Conservation (phyloP, 306 rosid genomes). For the Inga oerstediana region DNA sequence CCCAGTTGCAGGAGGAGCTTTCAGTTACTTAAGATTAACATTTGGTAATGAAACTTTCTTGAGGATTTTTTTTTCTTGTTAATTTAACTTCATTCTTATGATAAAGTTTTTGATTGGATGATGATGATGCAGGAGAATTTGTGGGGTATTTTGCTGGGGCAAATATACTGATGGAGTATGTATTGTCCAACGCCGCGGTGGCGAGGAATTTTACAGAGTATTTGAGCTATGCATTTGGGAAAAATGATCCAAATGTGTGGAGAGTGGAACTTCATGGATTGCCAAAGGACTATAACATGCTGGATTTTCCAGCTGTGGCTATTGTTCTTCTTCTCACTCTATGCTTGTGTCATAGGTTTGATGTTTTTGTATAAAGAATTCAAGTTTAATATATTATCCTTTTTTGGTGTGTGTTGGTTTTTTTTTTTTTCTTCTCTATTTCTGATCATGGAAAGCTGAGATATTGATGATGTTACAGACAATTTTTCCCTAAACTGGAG, state of each 20-base stretch:
- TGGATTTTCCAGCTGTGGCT: constrained; percentile 96
- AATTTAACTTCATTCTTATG: neutral
- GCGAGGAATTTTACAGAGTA: constrained; percentile 92
- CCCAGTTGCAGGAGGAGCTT: constrained; percentile 97
- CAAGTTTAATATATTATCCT: constrained; percentile 25
- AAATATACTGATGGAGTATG: constrained; percentile 90
- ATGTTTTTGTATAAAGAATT: constrained; percentile 21
- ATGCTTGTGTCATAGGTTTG: constrained; percentile 82
- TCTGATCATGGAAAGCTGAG: constrained; percentile 22
- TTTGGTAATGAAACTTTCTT: constrained; percentile 58
- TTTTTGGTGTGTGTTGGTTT: constrained; percentile 19
- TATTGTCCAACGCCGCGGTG: constrained; percentile 87
- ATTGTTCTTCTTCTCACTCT: constrained; percentile 86
- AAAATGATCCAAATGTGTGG: constrained; percentile 63
- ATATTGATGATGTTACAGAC: neutral
- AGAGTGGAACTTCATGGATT: constrained; percentile 78
- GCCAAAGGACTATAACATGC: constrained; percentile 60
- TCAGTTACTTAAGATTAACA: constrained; percentile 84
- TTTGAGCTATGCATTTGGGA: constrained; percentile 64
- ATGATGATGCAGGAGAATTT: constrained; percentile 73
- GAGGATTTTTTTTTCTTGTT: constrained; percentile 9
- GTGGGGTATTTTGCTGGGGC: constrained; percentile 96
- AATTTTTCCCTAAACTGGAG: neutral
- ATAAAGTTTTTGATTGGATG: constrained; percentile 9
- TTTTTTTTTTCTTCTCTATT: neutral